Evolutionary conservation across 2,329 filamentous ascomycete genomes (phyloP).

Genomic region (Hirsutella rhossiliensis): DNA sequence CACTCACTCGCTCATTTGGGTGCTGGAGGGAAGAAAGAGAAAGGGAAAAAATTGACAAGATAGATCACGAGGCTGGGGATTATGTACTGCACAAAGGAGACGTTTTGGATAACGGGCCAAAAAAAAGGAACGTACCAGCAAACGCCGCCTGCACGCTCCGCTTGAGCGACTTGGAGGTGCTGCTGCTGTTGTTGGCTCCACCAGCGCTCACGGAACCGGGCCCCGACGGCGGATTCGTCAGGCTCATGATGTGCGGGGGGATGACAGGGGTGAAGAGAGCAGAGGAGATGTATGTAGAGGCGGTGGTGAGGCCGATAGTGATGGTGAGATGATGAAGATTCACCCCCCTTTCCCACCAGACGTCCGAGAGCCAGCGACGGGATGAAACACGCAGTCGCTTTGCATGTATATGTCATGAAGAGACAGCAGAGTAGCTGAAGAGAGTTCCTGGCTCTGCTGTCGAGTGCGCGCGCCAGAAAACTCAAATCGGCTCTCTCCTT

Average conservation of each 20-base stretch:
- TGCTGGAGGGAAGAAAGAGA: not conserved
- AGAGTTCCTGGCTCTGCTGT: not conserved
- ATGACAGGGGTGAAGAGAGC: not conserved
- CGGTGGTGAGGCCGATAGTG: not conserved
- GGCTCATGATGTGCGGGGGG: slow-evolving; percentile 28
- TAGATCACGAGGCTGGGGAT: too few species aligned
- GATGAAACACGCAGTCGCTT: too few species aligned
- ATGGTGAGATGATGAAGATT: not conserved
- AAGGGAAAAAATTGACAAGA: not conserved
- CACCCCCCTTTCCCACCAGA: too few species aligned
- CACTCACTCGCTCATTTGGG: too few species aligned
- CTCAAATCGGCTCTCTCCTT: not conserved
- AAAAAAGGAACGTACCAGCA: slow-evolving; percentile 36
- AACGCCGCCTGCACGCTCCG: slow-evolving; percentile 48
- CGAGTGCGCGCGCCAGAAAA: not conserved
- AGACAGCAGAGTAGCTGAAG: not conserved
- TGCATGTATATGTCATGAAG: not conserved
- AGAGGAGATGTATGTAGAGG: not conserved
- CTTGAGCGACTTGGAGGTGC: slow-evolving; percentile 41
- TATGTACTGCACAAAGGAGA: too few species aligned
- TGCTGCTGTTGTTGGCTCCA: slow-evolving; percentile 15
- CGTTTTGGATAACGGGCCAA: not conserved
- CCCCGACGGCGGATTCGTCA: slow-evolving; percentile 41
- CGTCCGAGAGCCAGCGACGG: too few species aligned
- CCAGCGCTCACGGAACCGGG: slow-evolving; percentile 32